Conservation (phyloP, 129 eudicot genomes). For the Cynara cardunculus region DNA sequence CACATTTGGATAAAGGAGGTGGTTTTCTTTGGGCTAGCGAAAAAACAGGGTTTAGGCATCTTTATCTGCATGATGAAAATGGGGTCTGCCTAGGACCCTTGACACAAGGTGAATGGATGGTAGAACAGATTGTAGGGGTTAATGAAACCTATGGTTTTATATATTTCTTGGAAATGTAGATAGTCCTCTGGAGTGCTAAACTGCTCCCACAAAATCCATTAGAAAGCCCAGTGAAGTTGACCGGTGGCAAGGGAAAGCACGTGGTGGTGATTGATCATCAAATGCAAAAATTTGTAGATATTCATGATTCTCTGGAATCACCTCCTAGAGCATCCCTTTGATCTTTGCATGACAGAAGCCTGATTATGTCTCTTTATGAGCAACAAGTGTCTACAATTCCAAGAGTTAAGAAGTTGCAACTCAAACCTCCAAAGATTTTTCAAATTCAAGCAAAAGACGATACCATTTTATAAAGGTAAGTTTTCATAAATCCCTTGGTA, state of each 20-base stretch:
- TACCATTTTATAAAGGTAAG: constrained; percentile 53
- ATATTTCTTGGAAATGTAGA: constrained; percentile 80
- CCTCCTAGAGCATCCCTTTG: constrained; percentile 69
- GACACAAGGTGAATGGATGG: constrained; percentile 97
- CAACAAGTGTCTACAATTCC: constrained; percentile 66
- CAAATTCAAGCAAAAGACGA: constrained; percentile 73
- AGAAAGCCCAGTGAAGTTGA: constrained; percentile 61
- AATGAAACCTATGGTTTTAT: constrained; percentile 76
- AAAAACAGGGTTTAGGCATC: constrained; percentile 81
- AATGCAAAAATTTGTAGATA: constrained; percentile 80
- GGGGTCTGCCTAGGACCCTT: constrained; percentile 78
- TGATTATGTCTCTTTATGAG: constrained; percentile 66
- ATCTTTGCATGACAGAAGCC: constrained; percentile 76
- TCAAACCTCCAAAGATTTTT: constrained; percentile 67
- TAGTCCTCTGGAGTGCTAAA: constrained; percentile 71
- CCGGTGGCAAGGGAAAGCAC: constrained; percentile 78
- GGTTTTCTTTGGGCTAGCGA: constrained; percentile 98
- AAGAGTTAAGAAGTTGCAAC: constrained; percentile 51
- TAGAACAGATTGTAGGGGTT: constrained; percentile 92
- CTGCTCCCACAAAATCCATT: constrained; percentile 45
- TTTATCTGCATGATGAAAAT: constrained; percentile 64
- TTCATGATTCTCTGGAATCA: constrained; percentile 66
- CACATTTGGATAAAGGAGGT: constrained; percentile 79
- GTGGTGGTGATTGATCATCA: constrained; percentile 88
- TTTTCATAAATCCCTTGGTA: too few relatives aligned